Base-by-base conservation (phyloP, 768 basidiomycete species). In the Russula griseocarnosa region DNA sequence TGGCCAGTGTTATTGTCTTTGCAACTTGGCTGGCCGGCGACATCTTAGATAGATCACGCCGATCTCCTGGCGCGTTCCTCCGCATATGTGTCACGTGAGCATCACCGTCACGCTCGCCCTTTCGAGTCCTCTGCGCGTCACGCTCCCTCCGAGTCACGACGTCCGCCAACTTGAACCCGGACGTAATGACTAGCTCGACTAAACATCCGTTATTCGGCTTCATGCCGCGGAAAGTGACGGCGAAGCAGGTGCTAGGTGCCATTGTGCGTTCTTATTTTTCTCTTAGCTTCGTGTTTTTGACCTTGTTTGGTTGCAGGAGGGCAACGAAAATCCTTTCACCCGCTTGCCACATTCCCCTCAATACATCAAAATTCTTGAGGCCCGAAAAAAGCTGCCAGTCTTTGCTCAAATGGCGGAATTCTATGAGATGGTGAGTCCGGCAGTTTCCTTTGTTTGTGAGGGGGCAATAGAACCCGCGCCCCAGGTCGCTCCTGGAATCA, bases 341-440 rank as follows among this genome's bases (percentile, higher is more conserved):
- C 88, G 88, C 62, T 75, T 73, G 63, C 89, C 92, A 0, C 88
- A 87, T 73, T 84, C 92, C 0, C 72, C 82, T 3, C 83, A 87
- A 66, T 98, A 97, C 79, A 85, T 79, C 75, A 93, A 90, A 77
- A 95, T 98, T 62, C 74, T 98, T 26, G 87, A 87, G 70, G 76
- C 81, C 13, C 85, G 97, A 62, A 93, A 87, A 78, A 90, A 91
- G 72, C 79, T 99, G 24, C 96, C 97, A 0, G 95, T 99, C 0
- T 97, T 82, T 69, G 76, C 86, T 3, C 92, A 96, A 75, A 96
- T 98, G 94, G 82, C 87, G 62, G 91, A 95, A 52, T 98, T 99
- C 74, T 84, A 87, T 71, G 82, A 88, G 69, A 88, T 95, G 78
- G 92, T 92, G 76, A 77, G 91, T 82, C 34, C 50, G 13, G 22